Conservation (phyloP, 345 rosid species). For the Eucalyptus grandis region DNA sequence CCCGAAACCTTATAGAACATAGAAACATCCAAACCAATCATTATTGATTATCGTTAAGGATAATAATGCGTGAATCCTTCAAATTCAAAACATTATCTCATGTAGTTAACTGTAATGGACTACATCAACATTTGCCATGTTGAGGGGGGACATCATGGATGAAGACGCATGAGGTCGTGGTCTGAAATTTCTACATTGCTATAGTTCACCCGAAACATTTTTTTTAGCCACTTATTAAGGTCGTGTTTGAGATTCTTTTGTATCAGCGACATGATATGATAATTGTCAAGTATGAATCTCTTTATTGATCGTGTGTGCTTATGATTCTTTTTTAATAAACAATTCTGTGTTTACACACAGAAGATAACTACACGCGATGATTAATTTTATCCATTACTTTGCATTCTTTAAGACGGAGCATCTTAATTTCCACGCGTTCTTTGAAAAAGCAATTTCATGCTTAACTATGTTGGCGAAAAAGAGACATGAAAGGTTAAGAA, state of each 20-base stretch:
- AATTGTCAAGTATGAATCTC: no score
- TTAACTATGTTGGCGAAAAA: background rate
- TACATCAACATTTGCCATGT: background rate
- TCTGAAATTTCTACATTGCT: background rate
- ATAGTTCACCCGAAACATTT: background rate
- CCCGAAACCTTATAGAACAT: background rate
- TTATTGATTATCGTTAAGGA: no score
- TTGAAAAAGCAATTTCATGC: fast-evolving
- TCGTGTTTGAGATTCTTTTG: background rate
- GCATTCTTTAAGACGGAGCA: background rate
- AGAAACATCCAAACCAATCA: background rate
- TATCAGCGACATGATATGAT: no score
- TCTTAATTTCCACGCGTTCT: background rate
- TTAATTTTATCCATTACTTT: background rate
- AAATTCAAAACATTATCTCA: no score
- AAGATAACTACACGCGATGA: background rate
- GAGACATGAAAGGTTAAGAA: background rate
- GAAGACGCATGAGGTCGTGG: background rate
- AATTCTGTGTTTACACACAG: background rate
- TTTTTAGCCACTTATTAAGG: no score
- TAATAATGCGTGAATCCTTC: no score
- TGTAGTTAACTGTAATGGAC: no score
- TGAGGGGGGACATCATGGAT: background rate
- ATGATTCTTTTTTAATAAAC: background rate
- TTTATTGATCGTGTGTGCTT: background rate